phyloP scores from a whole-genome alignment of 148 eudicot species.

The Amaranthus palmeri region DNA sequence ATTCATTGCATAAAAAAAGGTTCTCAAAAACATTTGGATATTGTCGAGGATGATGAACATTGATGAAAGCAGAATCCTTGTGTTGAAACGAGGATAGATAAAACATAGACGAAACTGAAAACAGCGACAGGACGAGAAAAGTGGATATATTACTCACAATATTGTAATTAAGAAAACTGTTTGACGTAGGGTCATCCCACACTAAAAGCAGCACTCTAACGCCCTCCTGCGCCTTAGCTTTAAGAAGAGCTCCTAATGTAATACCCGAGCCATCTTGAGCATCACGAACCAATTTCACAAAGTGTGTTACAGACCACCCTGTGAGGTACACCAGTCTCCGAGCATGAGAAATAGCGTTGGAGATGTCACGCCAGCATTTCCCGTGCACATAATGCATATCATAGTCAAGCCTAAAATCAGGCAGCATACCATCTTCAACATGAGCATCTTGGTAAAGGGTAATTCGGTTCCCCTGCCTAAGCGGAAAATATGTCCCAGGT shows the following conservation, averaged over 20 bases:
- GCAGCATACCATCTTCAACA: conserved; percentile 56
- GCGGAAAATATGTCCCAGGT: conserved; percentile 78
- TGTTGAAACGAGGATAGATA: too few relatives aligned
- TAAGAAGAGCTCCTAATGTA: conserved; percentile 68
- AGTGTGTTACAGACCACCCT: conserved; percentile 85
- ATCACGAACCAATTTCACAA: conserved; percentile 59
- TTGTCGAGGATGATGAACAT: too few relatives aligned
- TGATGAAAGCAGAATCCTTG: too few relatives aligned
- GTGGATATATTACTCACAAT: conserved; percentile 37
- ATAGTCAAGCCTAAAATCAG: conserved; percentile 54
- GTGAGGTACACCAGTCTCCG: conserved; percentile 73
- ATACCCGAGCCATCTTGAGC: conserved; percentile 27
- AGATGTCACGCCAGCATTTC: conserved; percentile 80
- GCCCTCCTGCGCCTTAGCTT: conserved; percentile 77
- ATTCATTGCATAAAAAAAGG: too few relatives aligned
- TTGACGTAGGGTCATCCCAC: conserved; percentile 94
- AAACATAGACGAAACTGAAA: too few relatives aligned
- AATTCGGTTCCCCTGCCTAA: conserved; percentile 63
- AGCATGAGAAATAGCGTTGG: conserved; percentile 63
- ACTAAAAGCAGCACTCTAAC: conserved; percentile 79
- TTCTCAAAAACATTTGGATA: too few relatives aligned
- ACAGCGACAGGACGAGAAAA: not conserved
- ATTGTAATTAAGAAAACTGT: conserved; percentile 42
- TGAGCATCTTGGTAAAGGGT: conserved; percentile 95
- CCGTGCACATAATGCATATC: conserved; percentile 50